Base-by-base conservation (phyloP, 352 stramenopile genomes). In the Aphanomyces stellatus region DNA sequence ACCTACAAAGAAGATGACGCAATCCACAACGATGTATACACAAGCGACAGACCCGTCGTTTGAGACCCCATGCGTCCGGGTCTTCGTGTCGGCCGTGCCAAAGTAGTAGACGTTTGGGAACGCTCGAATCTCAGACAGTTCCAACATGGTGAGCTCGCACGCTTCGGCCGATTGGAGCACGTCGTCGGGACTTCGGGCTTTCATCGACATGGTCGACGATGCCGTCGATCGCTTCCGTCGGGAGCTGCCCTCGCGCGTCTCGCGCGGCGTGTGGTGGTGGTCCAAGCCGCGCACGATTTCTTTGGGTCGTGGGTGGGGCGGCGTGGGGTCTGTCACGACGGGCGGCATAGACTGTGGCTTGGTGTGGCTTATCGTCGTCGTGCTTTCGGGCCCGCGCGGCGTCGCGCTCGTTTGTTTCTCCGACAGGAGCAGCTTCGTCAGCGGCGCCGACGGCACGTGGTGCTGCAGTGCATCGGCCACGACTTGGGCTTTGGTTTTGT, bases 71-170 rank as follows among this genome's bases (percentile, higher is more conserved):
- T 25, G 37, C 7, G 19, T 51, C 4, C 60, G 40, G 3, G 30
- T 25, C 42, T 67, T 67, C 13, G 35, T 33, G 6, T 49, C 60
- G 22, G 34, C n/a, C 24, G 60, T 67, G 0, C 41, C 60, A 28
- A 49, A 34, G 42, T 83, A 92, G 62, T 73, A 74, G 27, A 90
- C 71, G 27, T 81, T 74, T 2, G 75, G 67, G 57, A 80, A 83
- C 48, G 74, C 55, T 5, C 75, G 41, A 51, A 92, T 78, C 66
- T 92, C 81, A 46, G 65, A 42, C 31, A 75, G 62, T 33, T 92
- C 84, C 4, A 80, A 73, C 3, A 49, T 10, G 2, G 76, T 87
- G 41, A 90, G 75, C 30, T 89, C 74, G 63, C 59, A 19, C 30
- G 41, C 43, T 1, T 33, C 10, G 69, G 73, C 65, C 42, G 70